Evolutionary conservation across 805 yeast species (phyloP).

Genomic region (Diddensiella caesifluorescens): DNA sequence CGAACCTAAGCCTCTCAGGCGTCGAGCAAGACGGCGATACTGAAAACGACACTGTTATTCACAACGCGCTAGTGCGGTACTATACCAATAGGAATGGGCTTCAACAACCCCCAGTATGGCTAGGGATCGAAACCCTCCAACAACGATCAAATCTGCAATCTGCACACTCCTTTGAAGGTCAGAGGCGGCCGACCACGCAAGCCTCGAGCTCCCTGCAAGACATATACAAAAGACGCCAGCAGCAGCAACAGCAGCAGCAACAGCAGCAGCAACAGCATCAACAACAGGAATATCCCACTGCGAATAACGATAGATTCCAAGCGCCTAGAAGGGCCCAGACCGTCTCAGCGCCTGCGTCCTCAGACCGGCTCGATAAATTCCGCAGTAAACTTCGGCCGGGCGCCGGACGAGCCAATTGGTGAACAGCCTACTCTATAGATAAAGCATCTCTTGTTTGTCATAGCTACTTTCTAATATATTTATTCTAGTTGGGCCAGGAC

Average conservation of each 20-base stretch:
- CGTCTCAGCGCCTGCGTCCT: conserved; percentile 3
- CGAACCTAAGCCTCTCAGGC: conserved; percentile 24
- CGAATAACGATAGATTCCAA: conserved; percentile 1
- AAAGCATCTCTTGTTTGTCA: not conserved
- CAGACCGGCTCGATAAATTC: conserved; percentile 16
- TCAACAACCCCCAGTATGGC: conserved; percentile 32
- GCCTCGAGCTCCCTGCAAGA: conserved; percentile 19
- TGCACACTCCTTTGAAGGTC: not conserved
- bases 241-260: conserved; percentile 1
- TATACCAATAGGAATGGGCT: conserved; percentile 30
- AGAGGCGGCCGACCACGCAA: conserved; percentile 2
- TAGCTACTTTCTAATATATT: not conserved
- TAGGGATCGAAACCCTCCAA: conserved; percentile 23
- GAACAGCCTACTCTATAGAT: conserved; percentile 1
- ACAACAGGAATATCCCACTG: conserved; percentile 1
- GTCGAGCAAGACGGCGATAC: conserved; percentile 41
- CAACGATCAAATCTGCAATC: not conserved
- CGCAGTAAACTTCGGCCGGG: conserved; percentile 18
- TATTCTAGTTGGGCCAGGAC: conserved; percentile 35
- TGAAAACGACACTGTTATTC: conserved; percentile 40
- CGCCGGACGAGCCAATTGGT: conserved; percentile 24
- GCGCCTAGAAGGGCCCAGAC: conserved; percentile 12
- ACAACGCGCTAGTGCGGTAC: conserved; percentile 40
- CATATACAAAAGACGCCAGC: conserved; percentile 20
- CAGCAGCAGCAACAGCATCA: conserved; percentile 1